phyloP scores from a whole-genome alignment of 2,329 filamentous ascomycete species.

The Cytospora leucostoma region DNA sequence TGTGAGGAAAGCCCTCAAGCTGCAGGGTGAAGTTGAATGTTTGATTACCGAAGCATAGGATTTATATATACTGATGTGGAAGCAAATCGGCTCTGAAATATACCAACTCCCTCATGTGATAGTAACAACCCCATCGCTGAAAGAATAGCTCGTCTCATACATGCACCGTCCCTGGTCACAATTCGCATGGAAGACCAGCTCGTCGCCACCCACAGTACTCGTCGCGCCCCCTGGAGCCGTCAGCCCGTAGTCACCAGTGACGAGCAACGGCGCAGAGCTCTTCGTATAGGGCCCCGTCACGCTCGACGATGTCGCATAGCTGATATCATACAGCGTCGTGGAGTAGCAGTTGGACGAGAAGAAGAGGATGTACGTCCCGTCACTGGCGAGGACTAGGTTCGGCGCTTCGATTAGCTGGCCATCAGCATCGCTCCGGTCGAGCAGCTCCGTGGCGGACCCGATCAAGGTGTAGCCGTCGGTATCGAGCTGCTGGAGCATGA shows the following conservation, averaged over 20 bases:
- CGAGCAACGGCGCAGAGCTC: conserved; percentile 37
- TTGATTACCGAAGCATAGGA: too few species aligned
- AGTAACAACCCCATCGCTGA: neutral
- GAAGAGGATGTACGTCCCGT: conserved; percentile 49
- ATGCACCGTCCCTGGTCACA: conserved; percentile 41
- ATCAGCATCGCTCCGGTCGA: conserved; percentile 35
- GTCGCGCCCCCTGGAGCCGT: conserved; percentile 46
- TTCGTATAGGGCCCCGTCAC: conserved; percentile 43
- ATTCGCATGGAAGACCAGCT: conserved; percentile 42
- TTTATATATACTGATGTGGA: too few species aligned
- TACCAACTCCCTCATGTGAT: neutral
- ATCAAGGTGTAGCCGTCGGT: conserved; percentile 46
- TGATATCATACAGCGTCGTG: conserved; percentile 45
- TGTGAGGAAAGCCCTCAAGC: too few species aligned
- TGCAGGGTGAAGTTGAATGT: too few species aligned
- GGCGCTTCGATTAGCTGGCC: conserved; percentile 53
- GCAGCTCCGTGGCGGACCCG: conserved; percentile 40
- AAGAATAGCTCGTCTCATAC: conserved; percentile 28
- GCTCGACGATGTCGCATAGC: conserved; percentile 45
- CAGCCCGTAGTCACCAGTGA: conserved; percentile 42
- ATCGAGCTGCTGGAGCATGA: conserved; percentile 45
- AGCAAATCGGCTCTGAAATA: too few species aligned
- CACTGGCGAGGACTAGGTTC: conserved; percentile 35
- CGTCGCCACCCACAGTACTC: conserved; percentile 35
- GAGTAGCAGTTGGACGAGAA: conserved; percentile 51